Conservation (phyloP, 1,139 yeast genomes). For the Meyerozyma smithsonii region DNA sequence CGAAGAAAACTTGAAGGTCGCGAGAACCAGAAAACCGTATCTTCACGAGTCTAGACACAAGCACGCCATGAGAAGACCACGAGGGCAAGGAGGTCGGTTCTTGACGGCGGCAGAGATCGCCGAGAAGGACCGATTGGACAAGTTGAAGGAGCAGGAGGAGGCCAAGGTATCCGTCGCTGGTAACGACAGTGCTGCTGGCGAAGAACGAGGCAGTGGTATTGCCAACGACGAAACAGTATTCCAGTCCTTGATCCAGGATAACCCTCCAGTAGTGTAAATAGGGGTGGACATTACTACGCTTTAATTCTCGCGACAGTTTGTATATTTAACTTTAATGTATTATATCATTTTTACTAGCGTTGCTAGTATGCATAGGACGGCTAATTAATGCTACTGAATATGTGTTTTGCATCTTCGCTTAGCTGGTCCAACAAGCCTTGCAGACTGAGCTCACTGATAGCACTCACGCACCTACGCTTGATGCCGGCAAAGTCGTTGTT, state of each 20-base stretch:
- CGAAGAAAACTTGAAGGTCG: constrained; percentile 82
- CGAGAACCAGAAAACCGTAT: constrained; percentile 90
- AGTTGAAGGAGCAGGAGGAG: constrained; percentile 37
- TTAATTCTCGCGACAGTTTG: neutral
- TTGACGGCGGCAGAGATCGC: constrained; percentile 96
- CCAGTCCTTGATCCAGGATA: constrained; percentile 1
- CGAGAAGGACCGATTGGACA: constrained; percentile 62
- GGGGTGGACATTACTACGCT: neutral
- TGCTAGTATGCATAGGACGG: neutral
- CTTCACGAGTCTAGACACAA: constrained; percentile 96
- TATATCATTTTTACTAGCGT: constrained; percentile 1
- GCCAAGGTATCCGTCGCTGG: constrained; percentile 7
- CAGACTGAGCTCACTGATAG: constrained; percentile 26
- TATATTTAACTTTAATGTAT: constrained; percentile 3
- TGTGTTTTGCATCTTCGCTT: constrained; percentile 18
- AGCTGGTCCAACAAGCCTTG: constrained; percentile 29
- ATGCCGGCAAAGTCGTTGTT: constrained; percentile 33
- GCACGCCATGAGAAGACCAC: constrained; percentile 98
- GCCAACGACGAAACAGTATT: constrained; percentile 1
- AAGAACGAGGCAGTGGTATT: constrained; percentile 4
- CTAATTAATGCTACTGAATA: constrained; percentile 7
- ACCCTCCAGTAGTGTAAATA: neutral
- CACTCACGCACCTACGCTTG: constrained; percentile 24
- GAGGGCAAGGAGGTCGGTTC: constrained; percentile 98
- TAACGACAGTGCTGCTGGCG: constrained; percentile 1